Evolutionary conservation across 2,329 filamentous ascomycete species (phyloP).

Genomic region (Pseudophaeomoniella oleicola): DNA sequence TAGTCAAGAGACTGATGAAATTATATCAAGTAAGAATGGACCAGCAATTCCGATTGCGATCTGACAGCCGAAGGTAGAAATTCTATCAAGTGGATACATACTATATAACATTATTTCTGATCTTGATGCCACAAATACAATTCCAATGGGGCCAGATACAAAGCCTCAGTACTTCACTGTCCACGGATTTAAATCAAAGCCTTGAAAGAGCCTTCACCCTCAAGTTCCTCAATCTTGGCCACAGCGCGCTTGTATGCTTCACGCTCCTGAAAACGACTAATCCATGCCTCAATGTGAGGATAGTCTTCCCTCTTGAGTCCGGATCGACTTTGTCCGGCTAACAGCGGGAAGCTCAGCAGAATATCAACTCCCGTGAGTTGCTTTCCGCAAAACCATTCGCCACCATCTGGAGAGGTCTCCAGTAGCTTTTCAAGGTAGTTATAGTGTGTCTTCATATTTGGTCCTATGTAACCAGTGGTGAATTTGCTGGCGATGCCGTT

Average conservation of each 20-base stretch:
- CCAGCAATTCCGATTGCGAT: too few relatives aligned
- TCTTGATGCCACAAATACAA: too few relatives aligned
- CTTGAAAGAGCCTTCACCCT: conserved; percentile 16
- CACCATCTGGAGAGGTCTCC: conserved; percentile 22
- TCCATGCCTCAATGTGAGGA: conserved; percentile 22
- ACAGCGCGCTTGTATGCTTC: conserved; percentile 25
- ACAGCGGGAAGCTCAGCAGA: conserved; percentile 30
- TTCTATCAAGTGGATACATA: too few relatives aligned
- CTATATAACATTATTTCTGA: too few relatives aligned
- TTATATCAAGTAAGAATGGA: too few relatives aligned
- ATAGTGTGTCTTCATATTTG: conserved; percentile 26
- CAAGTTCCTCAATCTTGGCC: conserved; percentile 24
- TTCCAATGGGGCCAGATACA: too few relatives aligned
- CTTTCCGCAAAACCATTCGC: conserved; percentile 26
- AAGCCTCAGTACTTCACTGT: too few relatives aligned
- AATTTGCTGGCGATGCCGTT: conserved; percentile 34
- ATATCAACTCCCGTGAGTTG: conserved; percentile 31
- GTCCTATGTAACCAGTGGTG: conserved; percentile 22
- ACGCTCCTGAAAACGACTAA: conserved; percentile 18
- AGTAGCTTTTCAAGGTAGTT: conserved; percentile 30
- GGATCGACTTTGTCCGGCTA: conserved; percentile 19
- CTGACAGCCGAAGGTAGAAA: too few relatives aligned
- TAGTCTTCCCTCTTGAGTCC: conserved; percentile 20
- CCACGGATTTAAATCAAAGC: too few relatives aligned
- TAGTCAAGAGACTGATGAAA: too few relatives aligned